These are phyloP conservation scores for Mimosa bimucronata DNA, from an alignment of 306 rosid species.

Conservation along the genomic window DNA sequence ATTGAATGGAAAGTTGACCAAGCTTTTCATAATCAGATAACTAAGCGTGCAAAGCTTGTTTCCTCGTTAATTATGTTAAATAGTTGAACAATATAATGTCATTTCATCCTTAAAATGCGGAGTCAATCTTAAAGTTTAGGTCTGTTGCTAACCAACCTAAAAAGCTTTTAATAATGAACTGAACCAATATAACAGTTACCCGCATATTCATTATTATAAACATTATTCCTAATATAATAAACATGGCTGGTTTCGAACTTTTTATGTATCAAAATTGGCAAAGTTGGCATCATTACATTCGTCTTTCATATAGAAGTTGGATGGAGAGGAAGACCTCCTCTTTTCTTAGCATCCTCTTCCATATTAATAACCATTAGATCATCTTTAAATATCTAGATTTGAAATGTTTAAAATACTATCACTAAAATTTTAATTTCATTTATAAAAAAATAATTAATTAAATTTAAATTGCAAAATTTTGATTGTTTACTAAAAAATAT, in stretches of 20 bases:
- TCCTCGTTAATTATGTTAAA: background rate
- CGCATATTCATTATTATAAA: too few species aligned
- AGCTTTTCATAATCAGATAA: conserved; percentile 2
- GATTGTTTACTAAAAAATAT: too few species aligned
- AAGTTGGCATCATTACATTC: background rate
- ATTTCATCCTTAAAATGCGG: background rate
- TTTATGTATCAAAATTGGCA: background rate
- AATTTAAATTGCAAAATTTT: too few species aligned
- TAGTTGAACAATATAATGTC: background rate
- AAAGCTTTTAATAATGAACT: background rate
- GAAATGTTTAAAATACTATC: too few species aligned
- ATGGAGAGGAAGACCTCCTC: too few species aligned
- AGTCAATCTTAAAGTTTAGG: background rate
- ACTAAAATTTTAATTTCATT: too few species aligned
- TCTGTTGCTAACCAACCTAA: background rate
- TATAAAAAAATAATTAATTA: too few species aligned
- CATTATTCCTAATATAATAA: too few species aligned
- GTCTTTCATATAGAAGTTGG: background rate
- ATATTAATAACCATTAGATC: too few species aligned
- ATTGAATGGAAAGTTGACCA: background rate
- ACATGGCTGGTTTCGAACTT: background rate
- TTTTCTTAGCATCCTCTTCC: too few species aligned
- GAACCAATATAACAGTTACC: too few species aligned
- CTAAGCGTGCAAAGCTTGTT: background rate
- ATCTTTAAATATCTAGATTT: too few species aligned